Conservation (phyloP, 345 rosid genomes). For the Physaria fendleri region DNA sequence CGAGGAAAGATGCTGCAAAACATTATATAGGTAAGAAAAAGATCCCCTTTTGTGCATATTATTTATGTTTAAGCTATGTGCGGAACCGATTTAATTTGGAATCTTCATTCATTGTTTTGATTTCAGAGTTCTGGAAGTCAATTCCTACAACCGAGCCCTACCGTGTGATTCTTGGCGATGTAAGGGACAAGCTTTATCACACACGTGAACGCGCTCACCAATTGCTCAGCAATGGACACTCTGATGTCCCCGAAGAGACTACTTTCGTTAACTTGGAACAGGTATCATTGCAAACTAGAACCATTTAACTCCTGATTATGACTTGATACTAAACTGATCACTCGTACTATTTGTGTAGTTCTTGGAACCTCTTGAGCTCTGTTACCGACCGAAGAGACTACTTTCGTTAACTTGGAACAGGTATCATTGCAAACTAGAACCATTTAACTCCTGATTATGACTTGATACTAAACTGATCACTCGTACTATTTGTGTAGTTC, state of each 20-base stretch:
- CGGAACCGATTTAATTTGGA: not conserved
- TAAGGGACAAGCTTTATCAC: constrained; percentile 82
- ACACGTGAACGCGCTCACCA: constrained; percentile 95
- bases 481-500: constrained; percentile 45
- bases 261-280: constrained; percentile 77
- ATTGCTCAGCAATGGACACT: constrained; percentile 58
- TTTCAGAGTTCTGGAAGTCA: constrained; percentile 90
- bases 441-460: not conserved
- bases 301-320: not conserved
- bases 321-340: not conserved
- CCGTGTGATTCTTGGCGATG: constrained; percentile 87
- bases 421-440: constrained; percentile 24
- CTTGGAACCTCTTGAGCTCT: constrained; percentile 94
- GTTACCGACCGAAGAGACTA: constrained; percentile 74
- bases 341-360: constrained; percentile 41
- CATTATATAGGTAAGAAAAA: constrained; percentile 73
- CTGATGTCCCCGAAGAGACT: constrained; percentile 84
- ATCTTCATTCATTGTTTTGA: not conserved
- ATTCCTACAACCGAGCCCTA: constrained; percentile 87
- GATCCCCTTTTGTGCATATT: not conserved
- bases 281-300: constrained; percentile 26
- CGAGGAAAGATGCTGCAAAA: constrained; percentile 80
- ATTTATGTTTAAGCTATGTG: not conserved
- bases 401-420: constrained; percentile 78
- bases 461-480: not conserved